Evolutionary conservation across 2,329 filamentous ascomycete genomes (phyloP), one percentile per base, ranked within the genome.

Genomic region (Colletotrichum chlorophyti): DNA sequence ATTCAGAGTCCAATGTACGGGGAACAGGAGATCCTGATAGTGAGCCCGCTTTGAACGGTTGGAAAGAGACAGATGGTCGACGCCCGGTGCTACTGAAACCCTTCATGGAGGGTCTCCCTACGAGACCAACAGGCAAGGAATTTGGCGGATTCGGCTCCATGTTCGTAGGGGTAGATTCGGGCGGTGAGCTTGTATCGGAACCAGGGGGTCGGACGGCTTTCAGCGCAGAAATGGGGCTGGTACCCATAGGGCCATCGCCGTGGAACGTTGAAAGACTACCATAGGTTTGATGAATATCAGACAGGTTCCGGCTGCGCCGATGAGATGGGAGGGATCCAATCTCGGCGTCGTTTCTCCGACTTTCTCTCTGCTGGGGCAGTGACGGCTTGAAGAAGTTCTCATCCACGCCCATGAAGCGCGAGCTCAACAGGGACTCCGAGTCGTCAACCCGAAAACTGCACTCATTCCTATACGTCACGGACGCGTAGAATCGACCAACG

Each of bases 41-140:
- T 2, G 94, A 96, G 10, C 94, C 94, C 12, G 93, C 91, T 74
- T 99, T 99, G 79, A 99, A 99, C 0, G 94, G 93, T 66, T 96
- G 91, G 67, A 97, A 97, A 1, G 91, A 96, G 19, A 97, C 85
- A 0, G 92, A 97, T 6, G 91, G 88, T 50, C 92, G 86, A 65
- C 93, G 84, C 50, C 82, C 82, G 43, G 83, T 68, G 19, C 77
- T 79, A 38, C 90, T 85, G 35, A 77, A 73, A 12, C 74, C 75
- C 46, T 79, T 78, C 35, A 78, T 60, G 1, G 72, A 65, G 11
- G 73, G 74, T 23, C 75, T 71, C 19, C 68, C 58, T 21, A 70
- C 55, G 12, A 68, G 64, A 55, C 14, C 72, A 68, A 83, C 80
- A n/a, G 84, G 84, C 40, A 86, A 66, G 4, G 84, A 85, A 63